Conservation (phyloP, 139 green algal genomes). For the Chlorella sorokiniana region DNA sequence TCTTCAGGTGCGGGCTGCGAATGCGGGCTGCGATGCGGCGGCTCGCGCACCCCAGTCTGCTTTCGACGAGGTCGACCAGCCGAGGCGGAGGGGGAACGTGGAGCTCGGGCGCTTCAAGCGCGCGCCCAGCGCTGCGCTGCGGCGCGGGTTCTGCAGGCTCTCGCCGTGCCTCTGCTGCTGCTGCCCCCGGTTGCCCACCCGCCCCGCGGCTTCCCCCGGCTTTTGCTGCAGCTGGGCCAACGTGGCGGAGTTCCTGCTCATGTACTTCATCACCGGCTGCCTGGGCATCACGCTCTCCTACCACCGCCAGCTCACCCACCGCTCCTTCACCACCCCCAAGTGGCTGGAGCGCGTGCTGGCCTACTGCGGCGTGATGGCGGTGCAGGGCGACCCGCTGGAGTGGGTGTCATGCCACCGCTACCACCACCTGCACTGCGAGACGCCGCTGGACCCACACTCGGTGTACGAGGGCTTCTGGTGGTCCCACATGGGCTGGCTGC, state of each 20-base stretch:
- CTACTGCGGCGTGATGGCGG: slow-evolving; percentile 96
- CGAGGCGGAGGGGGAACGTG: too few species aligned
- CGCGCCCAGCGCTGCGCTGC: too few species aligned
- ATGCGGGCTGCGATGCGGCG: too few species aligned
- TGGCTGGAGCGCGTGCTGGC: slow-evolving; percentile 98
- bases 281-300: slow-evolving; percentile 97
- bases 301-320: slow-evolving; percentile 94
- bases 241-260: slow-evolving; percentile 76
- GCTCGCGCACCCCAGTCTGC: too few species aligned
- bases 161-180: not conserved
- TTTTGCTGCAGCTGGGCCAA: slow-evolving; percentile 73
- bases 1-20: slow-evolving; percentile 72
- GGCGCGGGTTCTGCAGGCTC: not conserved
- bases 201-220: slow-evolving; percentile 34
- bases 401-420: slow-evolving; percentile 91
- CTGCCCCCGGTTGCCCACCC: not conserved
- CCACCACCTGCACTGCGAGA: slow-evolving; percentile 98
- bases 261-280: slow-evolving; percentile 94
- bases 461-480: slow-evolving; percentile 99
- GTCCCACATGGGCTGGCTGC: slow-evolving; percentile 96
- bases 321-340: slow-evolving; percentile 92
- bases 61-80: too few species aligned
- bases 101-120: too few species aligned
- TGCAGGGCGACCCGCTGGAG: slow-evolving; percentile 93
- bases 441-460: slow-evolving; percentile 96